A percentile compares a stretch with the other conserved stretches of the same genome.
These are phyloP conservation scores for Teratosphaeria pseudoeucalypti DNA, from an alignment of 2,329 filamentous ascomycete genomes.

Conservation along the genomic window DNA sequence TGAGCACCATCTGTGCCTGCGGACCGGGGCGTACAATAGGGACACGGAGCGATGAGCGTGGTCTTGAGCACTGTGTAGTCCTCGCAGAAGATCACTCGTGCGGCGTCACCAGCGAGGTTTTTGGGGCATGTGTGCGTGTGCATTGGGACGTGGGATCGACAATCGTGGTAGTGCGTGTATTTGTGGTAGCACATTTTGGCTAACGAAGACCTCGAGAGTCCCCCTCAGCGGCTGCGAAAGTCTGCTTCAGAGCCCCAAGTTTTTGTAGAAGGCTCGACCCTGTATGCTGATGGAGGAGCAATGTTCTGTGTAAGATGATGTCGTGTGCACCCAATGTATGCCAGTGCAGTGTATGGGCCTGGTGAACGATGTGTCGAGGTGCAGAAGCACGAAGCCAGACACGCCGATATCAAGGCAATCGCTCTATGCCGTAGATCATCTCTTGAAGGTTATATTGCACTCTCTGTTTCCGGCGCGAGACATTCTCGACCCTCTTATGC, in stretches of 20 bases:
- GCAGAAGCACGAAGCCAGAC: no score
- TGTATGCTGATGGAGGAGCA: no score
- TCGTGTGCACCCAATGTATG: no score
- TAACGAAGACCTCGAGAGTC: background rate
- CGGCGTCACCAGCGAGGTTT: constrained; percentile 18
- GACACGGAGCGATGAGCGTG: constrained; percentile 8
- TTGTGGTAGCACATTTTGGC: constrained; percentile 23
- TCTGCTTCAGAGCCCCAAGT: background rate
- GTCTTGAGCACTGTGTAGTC: constrained; percentile 18
- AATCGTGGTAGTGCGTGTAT: constrained; percentile 23
- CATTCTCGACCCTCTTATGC: background rate
- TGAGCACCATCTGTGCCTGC: background rate
- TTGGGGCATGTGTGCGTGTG: constrained; percentile 23
- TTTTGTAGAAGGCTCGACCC: background rate
- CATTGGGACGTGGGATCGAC: constrained; percentile 19
- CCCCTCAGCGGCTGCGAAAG: background rate
- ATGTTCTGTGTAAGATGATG: no score
- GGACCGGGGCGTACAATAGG: constrained; percentile 9
- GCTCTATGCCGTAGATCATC: no score
- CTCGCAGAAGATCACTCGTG: constrained; percentile 23
- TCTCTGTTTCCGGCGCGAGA: background rate
- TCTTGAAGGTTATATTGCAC: no score
- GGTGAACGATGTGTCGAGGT: no score
- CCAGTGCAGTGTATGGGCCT: no score
- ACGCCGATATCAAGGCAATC: no score